phyloP scores from a whole-genome alignment of 345 rosid genomes.

The Eucalyptus polyanthemos region DNA sequence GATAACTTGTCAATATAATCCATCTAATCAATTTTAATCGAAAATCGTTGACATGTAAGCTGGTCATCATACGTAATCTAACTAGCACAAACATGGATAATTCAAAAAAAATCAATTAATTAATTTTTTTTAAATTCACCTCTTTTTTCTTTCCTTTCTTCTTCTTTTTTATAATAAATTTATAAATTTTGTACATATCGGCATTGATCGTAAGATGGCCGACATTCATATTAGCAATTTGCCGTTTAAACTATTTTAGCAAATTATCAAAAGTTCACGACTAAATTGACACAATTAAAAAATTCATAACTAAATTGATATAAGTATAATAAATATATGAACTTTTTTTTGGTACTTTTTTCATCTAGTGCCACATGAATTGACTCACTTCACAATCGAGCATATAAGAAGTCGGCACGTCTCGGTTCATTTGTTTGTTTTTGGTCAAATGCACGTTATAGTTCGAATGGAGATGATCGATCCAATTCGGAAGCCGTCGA shows the following conservation, averaged over 20 bases:
- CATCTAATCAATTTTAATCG: accelerated
- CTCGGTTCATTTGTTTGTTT: too few relatives aligned
- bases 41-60: accelerated
- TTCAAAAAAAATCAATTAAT: too few relatives aligned
- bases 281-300: too few relatives aligned
- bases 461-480: not conserved
- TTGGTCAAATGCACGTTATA: not conserved
- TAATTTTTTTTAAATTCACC: too few relatives aligned
- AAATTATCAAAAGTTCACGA: too few relatives aligned
- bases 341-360: not conserved
- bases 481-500: not conserved
- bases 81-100: accelerated
- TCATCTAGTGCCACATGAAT: not conserved
- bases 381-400: not conserved
- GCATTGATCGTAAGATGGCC: accelerated
- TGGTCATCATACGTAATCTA: not conserved
- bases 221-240: too few relatives aligned
- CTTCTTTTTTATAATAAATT: too few relatives aligned
- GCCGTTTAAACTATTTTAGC: not conserved
- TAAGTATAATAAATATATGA: too few relatives aligned
- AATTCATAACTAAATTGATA: too few relatives aligned
- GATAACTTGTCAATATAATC: too few relatives aligned
- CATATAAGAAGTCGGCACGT: not conserved
- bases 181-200: not conserved
- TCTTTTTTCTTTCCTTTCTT: too few relatives aligned